phyloP scores from a whole-genome alignment of 768 basidiomycete genomes.

The Psilocybe tampanensis region DNA sequence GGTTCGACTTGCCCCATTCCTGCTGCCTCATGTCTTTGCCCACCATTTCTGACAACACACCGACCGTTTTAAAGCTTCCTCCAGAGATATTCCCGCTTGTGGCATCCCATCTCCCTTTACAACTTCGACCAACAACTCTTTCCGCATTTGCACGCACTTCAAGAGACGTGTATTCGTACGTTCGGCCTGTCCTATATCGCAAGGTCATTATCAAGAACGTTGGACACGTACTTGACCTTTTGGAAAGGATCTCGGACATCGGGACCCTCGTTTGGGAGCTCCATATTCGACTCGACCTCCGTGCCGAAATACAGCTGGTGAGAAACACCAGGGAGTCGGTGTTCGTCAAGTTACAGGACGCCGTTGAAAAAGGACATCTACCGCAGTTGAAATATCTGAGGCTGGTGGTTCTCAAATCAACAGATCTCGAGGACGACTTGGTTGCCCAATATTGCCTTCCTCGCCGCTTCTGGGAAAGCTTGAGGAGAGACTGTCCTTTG shows the following conservation, averaged over 20 bases:
- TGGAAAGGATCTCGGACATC: background rate
- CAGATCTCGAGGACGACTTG: background rate
- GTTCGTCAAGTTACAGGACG: background rate
- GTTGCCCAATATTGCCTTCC: background rate
- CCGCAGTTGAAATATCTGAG: background rate
- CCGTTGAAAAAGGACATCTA: background rate
- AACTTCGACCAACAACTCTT: too few species aligned
- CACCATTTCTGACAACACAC: too few species aligned
- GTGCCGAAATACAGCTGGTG: background rate
- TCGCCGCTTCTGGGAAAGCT: background rate
- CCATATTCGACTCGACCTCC: background rate
- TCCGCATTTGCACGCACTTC: too few species aligned
- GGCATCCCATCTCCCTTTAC: too few species aligned
- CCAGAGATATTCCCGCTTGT: too few species aligned
- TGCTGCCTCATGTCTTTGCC: too few species aligned
- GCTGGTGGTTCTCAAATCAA: background rate
- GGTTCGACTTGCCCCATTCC: too few species aligned
- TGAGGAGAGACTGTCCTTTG: background rate
- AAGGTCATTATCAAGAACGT: background rate
- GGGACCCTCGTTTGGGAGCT: background rate
- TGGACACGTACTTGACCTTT: background rate
- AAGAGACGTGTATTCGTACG: too few species aligned
- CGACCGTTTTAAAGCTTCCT: too few species aligned
- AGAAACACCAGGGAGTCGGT: background rate
- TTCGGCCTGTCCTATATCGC: background rate